Evolutionary conservation across 2,329 filamentous ascomycete species (phyloP), one percentile per base, ranked within the genome.

Genomic region (Westerdykella aurantiaca): DNA sequence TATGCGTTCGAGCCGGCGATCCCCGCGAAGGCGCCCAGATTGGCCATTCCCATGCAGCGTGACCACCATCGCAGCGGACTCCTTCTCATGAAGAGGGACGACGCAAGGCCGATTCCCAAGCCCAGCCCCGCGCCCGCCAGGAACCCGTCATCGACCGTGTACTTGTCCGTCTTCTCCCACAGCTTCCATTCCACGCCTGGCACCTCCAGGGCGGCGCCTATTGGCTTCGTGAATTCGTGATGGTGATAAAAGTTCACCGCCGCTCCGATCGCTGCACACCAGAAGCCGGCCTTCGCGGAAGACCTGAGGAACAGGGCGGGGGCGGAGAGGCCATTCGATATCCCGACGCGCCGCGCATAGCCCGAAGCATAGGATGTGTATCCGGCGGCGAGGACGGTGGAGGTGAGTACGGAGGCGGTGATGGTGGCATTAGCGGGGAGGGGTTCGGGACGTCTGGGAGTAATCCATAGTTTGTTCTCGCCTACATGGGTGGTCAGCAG

Each of bases 391-490:
- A 55, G 43, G 11, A 42, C 50, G 13, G 58, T 60, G 31, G 61
- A 63, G 16, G 52, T 49, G 23, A 60, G 18, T 18, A 62, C 34
- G 4, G 55, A 42, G 40, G 56, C 56, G 38, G 57, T 56, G 9
- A 56, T 49, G 37, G 58, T 58, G n/a, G 58, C 50, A 44, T 62
- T 61, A 10, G 60, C 60, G 18, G 53, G 55, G 40, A 63, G 53
- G 4, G 55, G 29, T 14, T 62, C 60, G 10, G 58, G 55, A 6
- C 58, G 49, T 38, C 50, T 52, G 1, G 57, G 56, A 10, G 57
- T 46, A 34, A 63, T 44, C 5, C 42, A 39, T 13, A 61, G 53
- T 41, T 63, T 53, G 22, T 58, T 57, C 47, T 61, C 56, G 29
- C 56, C 58, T 64, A 25, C n/a, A 23, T 5, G 7, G 18, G 17